Conservation (phyloP, 805 yeast species). For the Wickerhamiella sorbophila region DNA sequence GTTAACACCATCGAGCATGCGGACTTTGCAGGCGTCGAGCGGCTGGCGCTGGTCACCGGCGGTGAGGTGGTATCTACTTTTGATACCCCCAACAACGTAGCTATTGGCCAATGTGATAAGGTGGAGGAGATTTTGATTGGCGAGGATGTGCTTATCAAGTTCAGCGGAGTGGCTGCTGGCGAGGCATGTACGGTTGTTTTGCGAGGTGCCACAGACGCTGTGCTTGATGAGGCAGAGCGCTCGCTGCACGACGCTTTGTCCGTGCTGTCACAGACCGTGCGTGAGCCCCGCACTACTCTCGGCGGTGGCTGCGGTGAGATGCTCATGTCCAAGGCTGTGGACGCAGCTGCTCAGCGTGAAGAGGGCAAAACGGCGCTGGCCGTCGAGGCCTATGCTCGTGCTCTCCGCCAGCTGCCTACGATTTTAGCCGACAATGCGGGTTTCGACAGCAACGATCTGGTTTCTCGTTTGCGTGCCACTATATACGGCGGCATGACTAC, state of each 20-base stretch:
- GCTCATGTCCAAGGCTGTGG: constrained; percentile 96
- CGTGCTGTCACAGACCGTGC: constrained; percentile 87
- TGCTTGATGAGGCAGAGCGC: constrained; percentile 92
- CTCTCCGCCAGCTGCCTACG: constrained; percentile 87
- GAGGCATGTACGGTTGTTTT: constrained; percentile 92
- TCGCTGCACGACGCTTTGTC: constrained; percentile 94
- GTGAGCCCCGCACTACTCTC: constrained; percentile 76
- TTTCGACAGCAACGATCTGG: constrained; percentile 81
- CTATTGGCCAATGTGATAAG: constrained; percentile 72
- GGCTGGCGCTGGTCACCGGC: constrained; percentile 91
- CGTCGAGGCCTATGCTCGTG: constrained; percentile 85
- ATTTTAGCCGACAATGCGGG: constrained; percentile 97
- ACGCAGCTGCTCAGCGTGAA: constrained; percentile 78
- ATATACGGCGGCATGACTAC: constrained; percentile 86
- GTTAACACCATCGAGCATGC: constrained; percentile 95
- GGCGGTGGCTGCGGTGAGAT: constrained; percentile 95
- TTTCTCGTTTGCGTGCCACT: constrained; percentile 77
- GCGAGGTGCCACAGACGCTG: constrained; percentile 96
- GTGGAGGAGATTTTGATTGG: constrained; percentile 92
- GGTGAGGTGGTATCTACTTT: constrained; percentile 97
- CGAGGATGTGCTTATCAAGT: constrained; percentile 78
- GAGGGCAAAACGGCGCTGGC: constrained; percentile 91
- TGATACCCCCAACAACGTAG: constrained; percentile 77
- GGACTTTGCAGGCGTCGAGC: constrained; percentile 94
- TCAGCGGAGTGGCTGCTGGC: constrained; percentile 91